Percentiles rank a stretch among this genome's conserved stretches.
phyloP scores from a whole-genome alignment of 2,329 filamentous ascomycete genomes.

The Fusarium sp. region DNA sequence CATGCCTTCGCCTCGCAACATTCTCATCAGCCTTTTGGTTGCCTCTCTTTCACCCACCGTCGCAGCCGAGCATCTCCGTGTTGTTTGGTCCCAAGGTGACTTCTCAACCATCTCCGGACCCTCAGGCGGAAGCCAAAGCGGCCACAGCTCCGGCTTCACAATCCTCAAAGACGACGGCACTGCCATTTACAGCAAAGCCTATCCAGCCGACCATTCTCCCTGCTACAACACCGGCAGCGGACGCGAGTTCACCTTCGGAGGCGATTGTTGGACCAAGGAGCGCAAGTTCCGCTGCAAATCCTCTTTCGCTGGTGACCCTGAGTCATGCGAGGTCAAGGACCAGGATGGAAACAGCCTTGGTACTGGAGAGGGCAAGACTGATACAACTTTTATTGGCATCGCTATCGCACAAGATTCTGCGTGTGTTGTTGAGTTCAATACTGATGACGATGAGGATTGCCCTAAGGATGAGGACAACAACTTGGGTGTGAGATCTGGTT shows the following conservation, averaged over 20 bases:
- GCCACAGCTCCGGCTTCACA: slow-evolving; percentile 2
- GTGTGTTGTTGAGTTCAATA: slow-evolving; percentile 21
- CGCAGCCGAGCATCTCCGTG: slow-evolving; percentile 11
- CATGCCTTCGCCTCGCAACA: slow-evolving; percentile 10
- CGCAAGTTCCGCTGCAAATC: slow-evolving; percentile 14
- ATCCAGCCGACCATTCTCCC: slow-evolving; percentile 1
- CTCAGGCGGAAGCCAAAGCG: neutral
- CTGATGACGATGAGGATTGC: slow-evolving; percentile 11
- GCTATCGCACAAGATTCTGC: slow-evolving; percentile 9
- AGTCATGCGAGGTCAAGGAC: slow-evolving; percentile 15
- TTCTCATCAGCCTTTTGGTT: slow-evolving; percentile 1
- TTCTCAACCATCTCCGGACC: slow-evolving; percentile 17
- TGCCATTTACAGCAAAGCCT: slow-evolving; percentile 11
- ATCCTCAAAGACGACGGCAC: slow-evolving; percentile 18
- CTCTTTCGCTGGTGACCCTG: neutral
- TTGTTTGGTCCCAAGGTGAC: slow-evolving; percentile 11
- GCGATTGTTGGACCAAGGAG: slow-evolving; percentile 8
- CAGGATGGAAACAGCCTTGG: slow-evolving; percentile 9
- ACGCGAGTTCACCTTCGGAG: slow-evolving; percentile 6
- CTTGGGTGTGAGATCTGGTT: slow-evolving; percentile 1
- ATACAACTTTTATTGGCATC: slow-evolving; percentile 15
- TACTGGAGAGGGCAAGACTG: slow-evolving; percentile 9
- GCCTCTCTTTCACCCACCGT: neutral
- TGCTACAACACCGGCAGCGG: neutral
- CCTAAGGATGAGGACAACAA: slow-evolving; percentile 3